A percentile compares a stretch with the other conserved stretches of the same genome.
These are phyloP conservation scores for Yarrowia deformans DNA, from an alignment of 805 yeast genomes.

Conservation along the genomic window DNA sequence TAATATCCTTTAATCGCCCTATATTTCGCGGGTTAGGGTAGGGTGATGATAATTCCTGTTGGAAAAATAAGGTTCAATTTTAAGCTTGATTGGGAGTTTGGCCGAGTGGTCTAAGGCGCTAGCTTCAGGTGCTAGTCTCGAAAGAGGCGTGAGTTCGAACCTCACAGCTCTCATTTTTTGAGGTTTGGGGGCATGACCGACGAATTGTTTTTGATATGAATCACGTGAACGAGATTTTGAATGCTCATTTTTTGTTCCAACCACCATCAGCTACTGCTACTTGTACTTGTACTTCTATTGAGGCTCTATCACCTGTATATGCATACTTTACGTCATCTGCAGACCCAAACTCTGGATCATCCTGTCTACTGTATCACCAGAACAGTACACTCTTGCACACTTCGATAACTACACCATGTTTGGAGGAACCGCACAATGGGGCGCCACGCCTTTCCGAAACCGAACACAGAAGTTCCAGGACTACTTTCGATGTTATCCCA, in stretches of 20 bases:
- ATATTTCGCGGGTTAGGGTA: too few species aligned
- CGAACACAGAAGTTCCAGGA: conserved; percentile 69
- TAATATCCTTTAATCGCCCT: too few species aligned
- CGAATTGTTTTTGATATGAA: neutral
- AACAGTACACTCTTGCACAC: too few species aligned
- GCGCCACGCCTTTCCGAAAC: conserved; percentile 32
- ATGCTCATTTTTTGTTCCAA: too few species aligned
- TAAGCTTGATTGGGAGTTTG: conserved; percentile 1
- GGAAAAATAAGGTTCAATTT: neutral
- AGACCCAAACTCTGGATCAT: conserved; percentile 7
- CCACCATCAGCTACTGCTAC: too few species aligned
- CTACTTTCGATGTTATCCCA: conserved; percentile 90
- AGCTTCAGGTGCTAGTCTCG: conserved; percentile 38
- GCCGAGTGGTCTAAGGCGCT: conserved; percentile 38
- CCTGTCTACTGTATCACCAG: too few species aligned
- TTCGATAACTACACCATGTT: conserved; percentile 14
- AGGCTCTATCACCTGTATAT: neutral
- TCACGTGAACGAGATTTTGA: too few species aligned
- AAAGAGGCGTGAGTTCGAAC: conserved; percentile 45
- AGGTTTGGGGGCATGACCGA: too few species aligned
- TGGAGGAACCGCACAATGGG: conserved; percentile 39
- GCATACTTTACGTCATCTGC: conserved; percentile 1
- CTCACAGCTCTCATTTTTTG: conserved; percentile 44
- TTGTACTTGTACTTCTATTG: too few species aligned
- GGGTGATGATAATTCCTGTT: neutral